phyloP scores from a whole-genome alignment of 2,329 filamentous ascomycete species.

The Colletotrichum sp. region DNA sequence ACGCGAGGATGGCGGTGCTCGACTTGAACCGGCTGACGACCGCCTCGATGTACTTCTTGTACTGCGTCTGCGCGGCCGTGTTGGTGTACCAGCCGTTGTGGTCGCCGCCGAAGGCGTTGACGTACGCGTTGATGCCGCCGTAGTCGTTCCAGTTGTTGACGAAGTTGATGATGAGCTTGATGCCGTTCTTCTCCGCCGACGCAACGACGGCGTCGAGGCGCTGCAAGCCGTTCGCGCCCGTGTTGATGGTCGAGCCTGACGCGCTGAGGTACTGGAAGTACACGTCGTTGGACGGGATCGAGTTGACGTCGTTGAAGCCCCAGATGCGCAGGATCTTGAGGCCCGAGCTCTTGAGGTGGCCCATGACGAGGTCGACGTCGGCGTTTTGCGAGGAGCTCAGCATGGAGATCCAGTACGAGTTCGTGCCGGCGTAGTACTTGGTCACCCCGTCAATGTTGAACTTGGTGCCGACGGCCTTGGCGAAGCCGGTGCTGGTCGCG shows the following conservation, averaged over 20 bases:
- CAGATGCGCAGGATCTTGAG: conserved; percentile 63
- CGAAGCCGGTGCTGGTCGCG: conserved; percentile 21
- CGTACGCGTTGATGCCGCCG: conserved; percentile 67
- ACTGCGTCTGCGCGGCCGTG: conserved; percentile 56
- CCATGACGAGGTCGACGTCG: conserved; percentile 59
- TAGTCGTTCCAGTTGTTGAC: conserved; percentile 72
- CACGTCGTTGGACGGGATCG: conserved; percentile 32
- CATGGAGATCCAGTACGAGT: conserved; percentile 62
- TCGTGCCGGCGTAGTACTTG: conserved; percentile 57
- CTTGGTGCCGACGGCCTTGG: conserved; percentile 28
- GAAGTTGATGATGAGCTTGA: conserved; percentile 69
- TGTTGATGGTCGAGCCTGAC: conserved; percentile 62
- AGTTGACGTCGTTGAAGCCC: conserved; percentile 64
- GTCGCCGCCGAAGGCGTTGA: conserved; percentile 58
- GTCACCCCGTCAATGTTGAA: conserved; percentile 50
- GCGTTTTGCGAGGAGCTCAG: conserved; percentile 48
- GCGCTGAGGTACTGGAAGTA: conserved; percentile 55
- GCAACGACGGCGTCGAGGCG: conserved; percentile 65
- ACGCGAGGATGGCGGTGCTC: conserved; percentile 55
- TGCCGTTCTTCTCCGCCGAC: conserved; percentile 59
- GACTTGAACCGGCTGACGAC: conserved; percentile 53
- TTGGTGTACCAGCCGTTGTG: conserved; percentile 63
- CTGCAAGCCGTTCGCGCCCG: conserved; percentile 62
- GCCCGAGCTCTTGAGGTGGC: conserved; percentile 52
- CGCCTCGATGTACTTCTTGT: conserved; percentile 53